These are phyloP conservation scores for Alternaria dauci DNA, from an alignment of 2,329 filamentous ascomycete genomes.

Conservation along the genomic window DNA sequence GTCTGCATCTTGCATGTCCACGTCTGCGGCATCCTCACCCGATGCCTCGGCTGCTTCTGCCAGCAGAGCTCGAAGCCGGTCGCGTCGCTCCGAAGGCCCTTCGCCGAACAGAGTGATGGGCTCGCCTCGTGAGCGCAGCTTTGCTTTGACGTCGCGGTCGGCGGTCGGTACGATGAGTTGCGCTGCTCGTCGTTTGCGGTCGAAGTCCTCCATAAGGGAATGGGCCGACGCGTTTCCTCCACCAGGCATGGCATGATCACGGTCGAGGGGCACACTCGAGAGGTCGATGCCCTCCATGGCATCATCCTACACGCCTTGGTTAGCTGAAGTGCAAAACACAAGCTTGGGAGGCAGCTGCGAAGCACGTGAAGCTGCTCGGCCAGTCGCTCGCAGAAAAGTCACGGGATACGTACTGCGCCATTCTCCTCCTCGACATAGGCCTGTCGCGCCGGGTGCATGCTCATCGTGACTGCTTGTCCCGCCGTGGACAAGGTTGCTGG, in stretches of 20 bases:
- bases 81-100: constrained; percentile 82
- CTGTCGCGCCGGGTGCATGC: constrained; percentile 86
- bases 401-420: constrained; percentile 65
- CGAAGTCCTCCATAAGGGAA: constrained; percentile 85
- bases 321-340: constrained; percentile 13
- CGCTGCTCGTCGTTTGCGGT: constrained; percentile 87
- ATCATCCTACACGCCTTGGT: constrained; percentile 54
- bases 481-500: constrained; percentile 21
- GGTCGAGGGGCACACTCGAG: constrained; percentile 73
- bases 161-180: constrained; percentile 93
- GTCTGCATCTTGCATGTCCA: constrained; percentile 59
- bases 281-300: constrained; percentile 67
- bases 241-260: constrained; percentile 82
- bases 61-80: constrained; percentile 83
- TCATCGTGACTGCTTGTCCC: constrained; percentile 46
- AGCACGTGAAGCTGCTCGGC: constrained; percentile 34
- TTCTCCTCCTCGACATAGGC: constrained; percentile 91
- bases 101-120: constrained; percentile 96
- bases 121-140: constrained; percentile 79
- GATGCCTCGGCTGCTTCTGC: constrained; percentile 73
- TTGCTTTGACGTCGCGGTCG: constrained; percentile 80
- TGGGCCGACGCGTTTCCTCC: constrained; percentile 84
- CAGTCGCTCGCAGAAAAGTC: not conserved
- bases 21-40: constrained; percentile 59
- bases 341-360: constrained; percentile 2